Conservation (phyloP, 352 stramenopile genomes). For the Globisporangium rhizosaccharum region DNA sequence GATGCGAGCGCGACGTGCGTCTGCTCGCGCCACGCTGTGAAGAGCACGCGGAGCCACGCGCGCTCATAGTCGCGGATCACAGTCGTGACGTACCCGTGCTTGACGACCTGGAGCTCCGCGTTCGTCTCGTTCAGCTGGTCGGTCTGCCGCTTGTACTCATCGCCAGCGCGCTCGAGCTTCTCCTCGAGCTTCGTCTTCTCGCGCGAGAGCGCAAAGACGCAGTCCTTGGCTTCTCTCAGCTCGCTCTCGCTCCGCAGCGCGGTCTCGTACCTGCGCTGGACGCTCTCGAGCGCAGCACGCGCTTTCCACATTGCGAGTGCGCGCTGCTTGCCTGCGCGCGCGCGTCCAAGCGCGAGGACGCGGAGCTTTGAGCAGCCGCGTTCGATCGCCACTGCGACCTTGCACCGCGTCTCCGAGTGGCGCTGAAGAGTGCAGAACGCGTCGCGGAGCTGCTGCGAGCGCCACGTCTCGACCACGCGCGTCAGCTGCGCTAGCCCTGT, state of each 20-base stretch:
- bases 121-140: conserved; percentile 39
- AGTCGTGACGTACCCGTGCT: conserved; percentile 53
- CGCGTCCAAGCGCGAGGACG: conserved; percentile 17
- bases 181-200: conserved; percentile 61
- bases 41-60: conserved; percentile 32
- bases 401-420: neutral
- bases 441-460: neutral
- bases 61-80: conserved; percentile 47
- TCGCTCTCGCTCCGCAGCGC: conserved; percentile 23
- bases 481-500: conserved; percentile 1
- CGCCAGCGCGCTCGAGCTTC: conserved; percentile 28
- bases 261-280: conserved; percentile 18
- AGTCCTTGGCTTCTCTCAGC: conserved; percentile 62
- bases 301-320: conserved; percentile 23
- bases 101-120: conserved; percentile 61
- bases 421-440: conserved; percentile 1
- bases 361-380: conserved; percentile 22
- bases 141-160: conserved; percentile 28
- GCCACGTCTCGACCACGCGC: neutral
- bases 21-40: conserved; percentile 39
- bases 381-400: neutral
- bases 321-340: conserved; percentile 13
- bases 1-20: conserved; percentile 26
- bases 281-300: conserved; percentile 18
- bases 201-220: conserved; percentile 57